Conservation (phyloP, 2,329 filamentous ascomycete genomes). For the Canariomyces notabilis region DNA sequence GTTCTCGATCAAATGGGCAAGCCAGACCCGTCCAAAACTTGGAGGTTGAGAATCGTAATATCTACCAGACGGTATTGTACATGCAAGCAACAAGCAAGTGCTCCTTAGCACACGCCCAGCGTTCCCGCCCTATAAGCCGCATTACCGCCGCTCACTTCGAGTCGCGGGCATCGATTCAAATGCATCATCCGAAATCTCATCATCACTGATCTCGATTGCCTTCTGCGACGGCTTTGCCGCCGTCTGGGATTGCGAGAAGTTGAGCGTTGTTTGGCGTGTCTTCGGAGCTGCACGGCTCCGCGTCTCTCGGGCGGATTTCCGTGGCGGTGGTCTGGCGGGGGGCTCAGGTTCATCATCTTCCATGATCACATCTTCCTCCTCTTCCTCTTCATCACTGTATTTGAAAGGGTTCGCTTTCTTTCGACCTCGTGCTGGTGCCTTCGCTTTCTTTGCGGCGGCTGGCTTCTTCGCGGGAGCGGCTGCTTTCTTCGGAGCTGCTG, state of each 20-base stretch:
- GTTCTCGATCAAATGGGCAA: conserved; percentile 11
- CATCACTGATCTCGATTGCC: conserved; percentile 57
- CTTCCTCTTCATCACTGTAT: conserved; percentile 36
- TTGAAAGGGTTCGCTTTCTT: conserved; percentile 36
- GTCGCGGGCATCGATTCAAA: conserved; percentile 50
- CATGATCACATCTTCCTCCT: conserved; percentile 34
- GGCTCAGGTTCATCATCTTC: conserved; percentile 40
- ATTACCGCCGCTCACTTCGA: conserved; percentile 23
- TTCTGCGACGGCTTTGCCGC: conserved; percentile 41
- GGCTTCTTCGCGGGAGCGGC: conserved; percentile 32
- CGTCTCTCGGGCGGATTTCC: conserved; percentile 35
- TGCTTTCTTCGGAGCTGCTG: too few relatives aligned
- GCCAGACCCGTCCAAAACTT: neutral
- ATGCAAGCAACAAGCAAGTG: neutral
- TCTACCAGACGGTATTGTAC: neutral
- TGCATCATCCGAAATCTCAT: conserved; percentile 56
- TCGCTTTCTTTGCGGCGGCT: conserved; percentile 35
- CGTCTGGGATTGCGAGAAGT: conserved; percentile 40
- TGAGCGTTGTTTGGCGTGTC: conserved; percentile 44
- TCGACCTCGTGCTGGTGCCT: conserved; percentile 40
- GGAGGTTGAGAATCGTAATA: neutral
- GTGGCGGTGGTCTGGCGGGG: conserved; percentile 26
- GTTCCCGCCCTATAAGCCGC: neutral
- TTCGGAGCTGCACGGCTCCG: conserved; percentile 30
- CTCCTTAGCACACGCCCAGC: neutral